Conservation (phyloP, 1,139 yeast genomes). For the Yarrowia galli region DNA sequence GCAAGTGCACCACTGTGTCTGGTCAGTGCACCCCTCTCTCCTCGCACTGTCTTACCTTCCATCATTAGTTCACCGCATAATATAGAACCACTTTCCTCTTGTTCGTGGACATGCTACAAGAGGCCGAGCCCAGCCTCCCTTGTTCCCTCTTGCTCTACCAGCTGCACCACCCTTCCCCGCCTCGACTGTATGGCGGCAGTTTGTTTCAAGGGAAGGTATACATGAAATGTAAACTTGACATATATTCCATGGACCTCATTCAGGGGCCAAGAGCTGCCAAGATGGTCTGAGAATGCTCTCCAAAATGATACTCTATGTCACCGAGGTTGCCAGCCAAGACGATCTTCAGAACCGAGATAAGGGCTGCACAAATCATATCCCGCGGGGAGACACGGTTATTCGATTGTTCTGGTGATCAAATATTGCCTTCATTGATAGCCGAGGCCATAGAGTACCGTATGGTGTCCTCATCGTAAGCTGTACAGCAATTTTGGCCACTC, state of each 20-base stretch:
- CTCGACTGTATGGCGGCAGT: background rate
- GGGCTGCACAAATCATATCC: constrained; percentile 18
- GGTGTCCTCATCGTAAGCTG: no score
- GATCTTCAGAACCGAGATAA: background rate
- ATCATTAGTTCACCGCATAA: background rate
- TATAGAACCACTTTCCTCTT: background rate
- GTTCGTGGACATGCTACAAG: background rate
- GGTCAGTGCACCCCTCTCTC: background rate
- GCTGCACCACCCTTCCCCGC: background rate
- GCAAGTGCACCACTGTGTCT: background rate
- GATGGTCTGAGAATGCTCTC: background rate
- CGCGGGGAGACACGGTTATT: background rate
- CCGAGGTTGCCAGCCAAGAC: background rate
- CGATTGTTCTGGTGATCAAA: no score
- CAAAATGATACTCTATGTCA: background rate
- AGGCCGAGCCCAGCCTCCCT: background rate
- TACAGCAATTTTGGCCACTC: no score
- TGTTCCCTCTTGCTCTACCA: background rate
- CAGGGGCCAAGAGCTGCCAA: constrained; percentile 6
- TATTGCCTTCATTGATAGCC: no score
- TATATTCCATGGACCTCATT: background rate
- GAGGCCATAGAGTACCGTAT: no score
- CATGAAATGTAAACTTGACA: background rate
- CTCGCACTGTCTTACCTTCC: background rate
- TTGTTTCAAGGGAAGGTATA: background rate